Conservation (phyloP, 257 asterid genomes). For the Mitragyna speciosa region DNA sequence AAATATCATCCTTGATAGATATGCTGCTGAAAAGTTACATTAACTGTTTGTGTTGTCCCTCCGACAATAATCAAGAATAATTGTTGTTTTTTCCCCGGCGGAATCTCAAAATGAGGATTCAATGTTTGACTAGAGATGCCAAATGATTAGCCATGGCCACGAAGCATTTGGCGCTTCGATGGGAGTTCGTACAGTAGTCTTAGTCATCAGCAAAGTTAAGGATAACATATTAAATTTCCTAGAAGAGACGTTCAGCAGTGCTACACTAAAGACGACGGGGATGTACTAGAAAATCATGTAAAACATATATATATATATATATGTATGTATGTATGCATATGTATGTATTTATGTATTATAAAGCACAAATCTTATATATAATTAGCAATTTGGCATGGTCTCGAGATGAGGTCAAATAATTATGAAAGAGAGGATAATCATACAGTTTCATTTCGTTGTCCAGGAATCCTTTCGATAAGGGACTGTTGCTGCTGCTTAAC, state of each 20-base stretch:
- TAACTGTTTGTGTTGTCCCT: background rate
- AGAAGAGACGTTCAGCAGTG: background rate
- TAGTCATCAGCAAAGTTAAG: background rate
- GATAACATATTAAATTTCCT: background rate
- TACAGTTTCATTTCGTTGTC: constrained; percentile 23
- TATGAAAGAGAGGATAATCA: background rate
- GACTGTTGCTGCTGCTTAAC: constrained; percentile 2
- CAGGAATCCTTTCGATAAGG: constrained; percentile 1
- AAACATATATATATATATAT: too few relatives aligned
- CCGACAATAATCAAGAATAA: background rate
- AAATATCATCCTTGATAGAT: background rate
- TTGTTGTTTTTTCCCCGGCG: background rate
- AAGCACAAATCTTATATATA: too few relatives aligned
- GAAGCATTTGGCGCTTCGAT: too few relatives aligned
- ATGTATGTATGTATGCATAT: too few relatives aligned
- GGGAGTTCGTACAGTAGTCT: constrained; percentile 5
- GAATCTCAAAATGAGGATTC: background rate
- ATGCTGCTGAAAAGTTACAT: background rate
- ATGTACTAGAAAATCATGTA: background rate
- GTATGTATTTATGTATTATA: too few relatives aligned
- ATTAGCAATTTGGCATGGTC: background rate
- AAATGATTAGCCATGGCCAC: background rate
- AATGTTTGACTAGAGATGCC: background rate
- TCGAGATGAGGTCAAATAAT: too few relatives aligned
- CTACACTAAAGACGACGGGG: background rate